Evolutionary conservation across 176 grass and related monocot species (phyloP).

Genomic region (Triticum dicoccoides): DNA sequence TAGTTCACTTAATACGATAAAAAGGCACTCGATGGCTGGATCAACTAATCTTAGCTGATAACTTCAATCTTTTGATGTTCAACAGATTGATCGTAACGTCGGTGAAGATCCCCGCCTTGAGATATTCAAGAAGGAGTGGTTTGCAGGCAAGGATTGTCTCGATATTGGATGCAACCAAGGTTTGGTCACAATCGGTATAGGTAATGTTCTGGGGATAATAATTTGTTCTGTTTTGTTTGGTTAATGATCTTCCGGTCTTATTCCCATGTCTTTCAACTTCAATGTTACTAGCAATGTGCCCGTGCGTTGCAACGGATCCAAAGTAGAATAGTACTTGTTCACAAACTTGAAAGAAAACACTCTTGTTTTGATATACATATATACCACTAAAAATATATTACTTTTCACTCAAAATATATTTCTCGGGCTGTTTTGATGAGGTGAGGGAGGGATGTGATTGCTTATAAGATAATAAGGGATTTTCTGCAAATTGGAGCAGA

Average conservation of each 20-base stretch:
- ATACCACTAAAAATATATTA: no score
- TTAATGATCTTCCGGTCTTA: not conserved
- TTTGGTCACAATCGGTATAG: conserved; percentile 75
- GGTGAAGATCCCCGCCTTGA: conserved; percentile 83
- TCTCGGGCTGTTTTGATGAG: no score
- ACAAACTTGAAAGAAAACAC: no score
- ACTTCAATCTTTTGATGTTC: not conserved
- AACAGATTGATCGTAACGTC: conserved; percentile 58
- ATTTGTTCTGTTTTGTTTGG: conserved; percentile 15
- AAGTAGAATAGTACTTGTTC: no score
- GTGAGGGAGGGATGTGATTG: no score
- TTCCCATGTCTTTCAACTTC: not conserved
- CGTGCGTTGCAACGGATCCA: no score
- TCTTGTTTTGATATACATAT: no score
- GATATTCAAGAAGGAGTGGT: conserved; percentile 82
- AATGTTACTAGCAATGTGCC: not conserved
- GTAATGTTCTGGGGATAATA: conserved; percentile 34
- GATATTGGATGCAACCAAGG: conserved; percentile 98
- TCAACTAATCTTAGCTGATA: conserved; percentile 18
- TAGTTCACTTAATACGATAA: not conserved
- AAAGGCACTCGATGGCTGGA: not conserved
- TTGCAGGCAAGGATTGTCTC: conserved; percentile 91
- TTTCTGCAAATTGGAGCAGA: no score
- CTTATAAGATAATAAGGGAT: no score
- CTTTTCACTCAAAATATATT: no score